A percentile compares a stretch with the other conserved stretches of the same genome.
Evolutionary conservation across 176 grass and related monocot species (phyloP).

Genomic region (Saccharum officinarum): DNA sequence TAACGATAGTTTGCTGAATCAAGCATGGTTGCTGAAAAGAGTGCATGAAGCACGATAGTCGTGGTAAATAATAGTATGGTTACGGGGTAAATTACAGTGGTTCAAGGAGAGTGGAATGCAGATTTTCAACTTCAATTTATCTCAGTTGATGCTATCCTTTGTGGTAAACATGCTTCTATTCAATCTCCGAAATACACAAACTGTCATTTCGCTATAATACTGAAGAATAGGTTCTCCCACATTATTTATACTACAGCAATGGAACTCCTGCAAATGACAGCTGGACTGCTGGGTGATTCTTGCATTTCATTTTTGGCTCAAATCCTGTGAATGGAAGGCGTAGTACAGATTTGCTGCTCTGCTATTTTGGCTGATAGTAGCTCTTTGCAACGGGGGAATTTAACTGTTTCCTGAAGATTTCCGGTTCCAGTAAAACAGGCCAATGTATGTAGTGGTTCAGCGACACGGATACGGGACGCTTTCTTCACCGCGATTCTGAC

Average conservation of each 20-base stretch:
- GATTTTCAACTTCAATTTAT: neutral
- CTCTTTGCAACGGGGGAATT: too few species aligned
- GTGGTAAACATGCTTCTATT: neutral
- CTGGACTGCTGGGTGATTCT: neutral
- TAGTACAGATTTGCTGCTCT: neutral
- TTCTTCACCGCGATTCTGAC: neutral
- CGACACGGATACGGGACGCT: neutral
- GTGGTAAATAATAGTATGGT: constrained; percentile 3
- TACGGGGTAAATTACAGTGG: neutral
- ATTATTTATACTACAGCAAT: too few species aligned
- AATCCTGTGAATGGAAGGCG: neutral
- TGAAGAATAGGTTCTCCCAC: neutral
- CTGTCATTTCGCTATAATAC: neutral
- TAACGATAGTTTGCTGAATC: neutral
- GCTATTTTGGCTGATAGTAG: neutral
- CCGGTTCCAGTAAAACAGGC: neutral
- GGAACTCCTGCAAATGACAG: neutral
- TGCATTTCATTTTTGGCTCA: neutral
- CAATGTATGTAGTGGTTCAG: neutral
- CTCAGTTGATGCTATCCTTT: neutral
- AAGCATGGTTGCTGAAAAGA: constrained; percentile 19
- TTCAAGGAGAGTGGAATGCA: neutral
- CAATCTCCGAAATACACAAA: neutral
- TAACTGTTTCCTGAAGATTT: neutral
- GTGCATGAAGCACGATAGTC: too few species aligned